Evolutionary conservation across 2,329 filamentous ascomycete species (phyloP), one percentile per base, ranked within the genome.

Genomic region (Ophiostoma ulmi): DNA sequence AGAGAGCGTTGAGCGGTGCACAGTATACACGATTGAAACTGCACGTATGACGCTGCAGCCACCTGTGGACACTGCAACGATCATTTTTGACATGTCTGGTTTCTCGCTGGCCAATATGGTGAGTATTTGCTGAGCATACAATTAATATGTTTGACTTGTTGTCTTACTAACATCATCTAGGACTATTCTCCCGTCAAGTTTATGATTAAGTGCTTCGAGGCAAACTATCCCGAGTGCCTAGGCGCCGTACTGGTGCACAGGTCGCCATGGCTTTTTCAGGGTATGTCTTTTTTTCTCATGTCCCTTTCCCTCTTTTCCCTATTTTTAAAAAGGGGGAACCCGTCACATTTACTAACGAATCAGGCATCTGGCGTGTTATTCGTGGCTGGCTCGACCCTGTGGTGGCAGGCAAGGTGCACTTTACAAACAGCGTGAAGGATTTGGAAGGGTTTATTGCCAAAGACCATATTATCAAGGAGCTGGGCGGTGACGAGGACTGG

Each of bases 191-290:
- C 95, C 0, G 92, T 99, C 71, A 99, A 97, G 77, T 99, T 98
- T 81, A 97, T 99, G 91, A 97, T 99, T 80, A 97, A 97, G 80
- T 97, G 94, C 80, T 99, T 99, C 78, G 95, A 99, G 82, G 95
- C 95, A 72, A 98, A 99, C 79, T 99, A 98, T 76, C 95, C 95
- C 0, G 95, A 99, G 80, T 94, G 89, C 67, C 85, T 99, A 0
- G 95, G 94, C 38, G 86, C 91, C 1, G 92, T 98, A 2, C 86
- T 98, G 65, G 92, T 99, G 52, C 95, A 99, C 83, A 97, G 97
- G 79, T 90, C 95, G 0, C 95, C 95, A 3, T 99, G 95, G 95
- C 83, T 99, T 65, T 99, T 99, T 82, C 94, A 97, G 83, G 90
- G 92, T 90, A 80, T 70, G 83, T 22, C 20, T 17, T n/a, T 26